phyloP scores from a whole-genome alignment of 169 alveolate species.

The Plasmodium fragile region DNA sequence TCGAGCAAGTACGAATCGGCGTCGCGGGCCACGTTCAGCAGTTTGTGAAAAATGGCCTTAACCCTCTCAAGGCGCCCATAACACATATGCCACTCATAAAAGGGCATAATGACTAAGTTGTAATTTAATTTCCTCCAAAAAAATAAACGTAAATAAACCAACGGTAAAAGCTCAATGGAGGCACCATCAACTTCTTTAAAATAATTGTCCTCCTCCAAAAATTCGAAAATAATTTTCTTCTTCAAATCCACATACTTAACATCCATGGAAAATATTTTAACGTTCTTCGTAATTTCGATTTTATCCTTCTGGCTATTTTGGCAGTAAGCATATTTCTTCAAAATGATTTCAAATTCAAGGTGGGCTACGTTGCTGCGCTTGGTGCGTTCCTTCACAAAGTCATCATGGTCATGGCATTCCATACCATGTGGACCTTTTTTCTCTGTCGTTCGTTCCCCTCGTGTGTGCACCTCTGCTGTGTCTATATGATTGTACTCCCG shows the following conservation, averaged over 20 bases:
- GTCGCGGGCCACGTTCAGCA: conserved; percentile 27
- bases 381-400: not conserved
- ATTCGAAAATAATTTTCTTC: conserved; percentile 69
- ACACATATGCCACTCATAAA: conserved; percentile 65
- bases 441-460: not conserved
- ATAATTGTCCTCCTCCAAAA: conserved; percentile 35
- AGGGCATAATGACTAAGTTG: conserved; percentile 52
- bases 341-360: conserved; percentile 67
- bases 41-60: conserved; percentile 42
- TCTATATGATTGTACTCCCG: conserved; percentile 54
- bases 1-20: not conserved
- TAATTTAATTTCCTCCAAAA: conserved; percentile 42
- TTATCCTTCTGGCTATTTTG: conserved; percentile 35
- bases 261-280: conserved; percentile 4
- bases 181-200: conserved; percentile 62
- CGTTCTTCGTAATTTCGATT: conserved; percentile 46
- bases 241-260: conserved; percentile 49
- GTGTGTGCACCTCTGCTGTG: conserved; percentile 18
- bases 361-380: not conserved
- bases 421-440: not conserved
- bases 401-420: not conserved
- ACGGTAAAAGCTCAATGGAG: conserved; percentile 44
- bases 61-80: conserved; percentile 64
- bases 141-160: conserved; percentile 25
- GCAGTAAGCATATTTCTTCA: conserved; percentile 58